phyloP scores from a whole-genome alignment of 805 yeast species.

The Isabelozyma heimii region DNA sequence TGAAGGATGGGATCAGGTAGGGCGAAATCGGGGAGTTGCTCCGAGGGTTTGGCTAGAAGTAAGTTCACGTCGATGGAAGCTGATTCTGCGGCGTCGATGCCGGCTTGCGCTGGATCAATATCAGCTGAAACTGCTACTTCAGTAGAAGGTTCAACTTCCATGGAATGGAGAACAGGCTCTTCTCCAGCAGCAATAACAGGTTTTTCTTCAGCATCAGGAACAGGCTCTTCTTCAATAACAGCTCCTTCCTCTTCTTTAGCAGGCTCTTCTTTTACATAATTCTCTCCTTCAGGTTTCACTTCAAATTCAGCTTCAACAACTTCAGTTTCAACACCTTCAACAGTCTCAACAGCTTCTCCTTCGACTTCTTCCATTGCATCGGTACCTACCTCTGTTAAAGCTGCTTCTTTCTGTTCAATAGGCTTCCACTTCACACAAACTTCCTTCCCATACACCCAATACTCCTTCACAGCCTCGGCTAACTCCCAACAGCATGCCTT shows the following conservation, averaged over 20 bases:
- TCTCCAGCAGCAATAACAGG: background rate
- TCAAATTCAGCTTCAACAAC: background rate
- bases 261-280: too few relatives aligned
- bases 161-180: background rate
- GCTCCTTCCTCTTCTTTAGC: background rate
- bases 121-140: background rate
- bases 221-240: background rate
- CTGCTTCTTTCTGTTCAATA: conserved; percentile 21
- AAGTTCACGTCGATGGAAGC: conserved; percentile 27
- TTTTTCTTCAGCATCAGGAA: background rate
- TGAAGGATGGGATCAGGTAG: background rate
- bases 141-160: background rate
- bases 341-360: conserved; percentile 5
- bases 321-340: background rate
- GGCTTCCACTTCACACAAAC: conserved; percentile 58
- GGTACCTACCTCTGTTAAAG: background rate
- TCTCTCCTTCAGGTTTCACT: background rate
- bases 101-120: background rate
- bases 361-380: conserved; percentile 1
- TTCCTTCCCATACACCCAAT: conserved; percentile 71
- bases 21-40: conserved; percentile 15
- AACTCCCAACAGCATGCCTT: conserved; percentile 65
- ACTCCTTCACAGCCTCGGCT: conserved; percentile 73
- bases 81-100: conserved; percentile 1
- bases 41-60: conserved; percentile 14